Evolutionary conservation across 2,329 filamentous ascomycete species (phyloP), one percentile per base, ranked within the genome.

Genomic region (Colletotrichum aenigma): DNA sequence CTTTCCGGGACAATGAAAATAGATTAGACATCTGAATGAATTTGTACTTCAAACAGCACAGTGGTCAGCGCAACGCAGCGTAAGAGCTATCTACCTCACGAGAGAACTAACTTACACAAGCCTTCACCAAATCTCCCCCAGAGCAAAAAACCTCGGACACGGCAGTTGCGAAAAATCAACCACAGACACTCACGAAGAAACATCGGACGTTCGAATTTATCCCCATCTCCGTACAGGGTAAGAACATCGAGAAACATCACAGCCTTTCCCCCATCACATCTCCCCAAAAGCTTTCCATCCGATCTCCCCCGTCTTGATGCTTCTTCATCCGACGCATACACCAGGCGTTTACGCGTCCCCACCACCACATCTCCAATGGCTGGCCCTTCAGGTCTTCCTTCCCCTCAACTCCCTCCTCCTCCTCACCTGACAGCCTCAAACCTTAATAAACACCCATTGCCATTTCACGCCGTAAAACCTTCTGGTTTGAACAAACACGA

Each of bases 351-450:
- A 26, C 52, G 52, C 52, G 52, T 60, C 24, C 9, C 21, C 60
- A 34, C n/a, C 15, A 34, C 32, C 32, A 15, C 6, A 34, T 34
- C 32, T 6, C 32, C 32, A 34, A 15, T 34, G 32, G 32, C 30
- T 34, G 32, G 32, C 15, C 24, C 13, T 60, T 32, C 24, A 18
- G 24, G 13, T 58, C 52, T 24, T 21, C 24, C 15, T 58, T 60
- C 56, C 24, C 26, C 24, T 34, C 60, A 38, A 24, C 13, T 60
- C 16, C 34, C 34, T 26, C 38, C 66, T 26, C 38, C 66, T 65
- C 38, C 66, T 65, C 58, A 74, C 66, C 71, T 74, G 71, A 74
- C 66, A 74, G 71, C 71, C 71, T 52, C 71, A 74, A 74, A 74
- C 71, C 55, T 55, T 58, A 55, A 62, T 34, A 15, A 18, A 6